Conservation (phyloP, 2,329 filamentous ascomycete species). For the Trichophyton verrucosum region DNA sequence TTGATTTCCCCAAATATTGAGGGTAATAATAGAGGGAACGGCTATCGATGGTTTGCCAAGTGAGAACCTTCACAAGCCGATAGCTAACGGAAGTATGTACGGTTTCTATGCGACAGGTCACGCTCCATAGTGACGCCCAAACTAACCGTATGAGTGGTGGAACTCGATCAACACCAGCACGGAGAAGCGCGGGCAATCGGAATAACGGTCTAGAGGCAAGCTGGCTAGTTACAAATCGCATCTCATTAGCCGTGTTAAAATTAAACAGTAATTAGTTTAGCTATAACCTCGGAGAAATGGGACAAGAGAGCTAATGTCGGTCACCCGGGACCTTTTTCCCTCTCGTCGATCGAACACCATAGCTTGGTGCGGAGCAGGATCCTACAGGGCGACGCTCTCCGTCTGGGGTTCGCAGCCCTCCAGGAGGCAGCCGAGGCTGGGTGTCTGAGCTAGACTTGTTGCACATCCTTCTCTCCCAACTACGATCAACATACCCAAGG, state of each 20-base stretch:
- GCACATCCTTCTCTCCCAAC: neutral
- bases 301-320: neutral
- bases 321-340: neutral
- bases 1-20: too few relatives aligned
- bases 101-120: too few relatives aligned
- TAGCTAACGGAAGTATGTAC: too few relatives aligned
- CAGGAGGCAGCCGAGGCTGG: neutral
- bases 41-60: too few relatives aligned
- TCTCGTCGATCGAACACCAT: neutral
- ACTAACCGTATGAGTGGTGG: too few relatives aligned
- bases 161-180: too few relatives aligned
- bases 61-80: too few relatives aligned
- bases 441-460: neutral
- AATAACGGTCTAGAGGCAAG: too few relatives aligned
- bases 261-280: neutral
- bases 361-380: neutral
- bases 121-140: too few relatives aligned
- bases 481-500: neutral
- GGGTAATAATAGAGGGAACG: too few relatives aligned
- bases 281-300: neutral
- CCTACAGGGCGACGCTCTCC: neutral
- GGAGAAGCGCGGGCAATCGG: too few relatives aligned
- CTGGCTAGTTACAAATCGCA: too few relatives aligned
- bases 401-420: neutral
- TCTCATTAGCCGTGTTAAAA: neutral